Conservation (phyloP, 495 filamentous ascomycete species). For the Stereocaulon alpinum region DNA sequence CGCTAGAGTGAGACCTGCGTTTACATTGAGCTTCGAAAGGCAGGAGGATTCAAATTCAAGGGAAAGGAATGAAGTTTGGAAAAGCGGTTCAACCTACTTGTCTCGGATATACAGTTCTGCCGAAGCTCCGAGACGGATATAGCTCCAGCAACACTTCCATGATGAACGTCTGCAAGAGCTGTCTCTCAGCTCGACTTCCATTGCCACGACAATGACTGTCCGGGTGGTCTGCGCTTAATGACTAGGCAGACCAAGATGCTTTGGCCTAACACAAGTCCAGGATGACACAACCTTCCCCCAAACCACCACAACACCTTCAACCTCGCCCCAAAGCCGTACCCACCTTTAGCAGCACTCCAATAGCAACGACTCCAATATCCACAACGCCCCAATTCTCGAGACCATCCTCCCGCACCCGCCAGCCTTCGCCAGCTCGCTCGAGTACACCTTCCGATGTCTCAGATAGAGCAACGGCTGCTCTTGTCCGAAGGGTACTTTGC, state of each 20-base stretch:
- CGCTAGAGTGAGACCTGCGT: no score
- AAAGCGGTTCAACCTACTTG: no score
- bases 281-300: conserved; percentile 24
- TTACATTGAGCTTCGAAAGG: no score
- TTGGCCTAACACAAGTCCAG: background rate
- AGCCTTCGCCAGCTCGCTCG: conserved; percentile 22
- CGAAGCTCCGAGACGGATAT: background rate
- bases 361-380: conserved; percentile 27
- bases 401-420: conserved; percentile 29
- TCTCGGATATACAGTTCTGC: background rate
- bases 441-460: conserved; percentile 34
- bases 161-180: background rate
- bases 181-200: background rate
- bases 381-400: conserved; percentile 27
- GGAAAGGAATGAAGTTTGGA: no score
- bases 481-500: conserved; percentile 60
- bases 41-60: no score
- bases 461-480: conserved; percentile 46
- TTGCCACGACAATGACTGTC: background rate
- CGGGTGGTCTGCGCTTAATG: background rate
- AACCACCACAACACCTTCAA: conserved; percentile 39
- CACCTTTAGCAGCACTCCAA: conserved; percentile 32
- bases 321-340: conserved; percentile 39
- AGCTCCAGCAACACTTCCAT: background rate
- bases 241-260: background rate